These are phyloP conservation scores for Coemansia asiatica DNA, from an alignment of 192 early-diverging fungal genomes.

Conservation along the genomic window DNA sequence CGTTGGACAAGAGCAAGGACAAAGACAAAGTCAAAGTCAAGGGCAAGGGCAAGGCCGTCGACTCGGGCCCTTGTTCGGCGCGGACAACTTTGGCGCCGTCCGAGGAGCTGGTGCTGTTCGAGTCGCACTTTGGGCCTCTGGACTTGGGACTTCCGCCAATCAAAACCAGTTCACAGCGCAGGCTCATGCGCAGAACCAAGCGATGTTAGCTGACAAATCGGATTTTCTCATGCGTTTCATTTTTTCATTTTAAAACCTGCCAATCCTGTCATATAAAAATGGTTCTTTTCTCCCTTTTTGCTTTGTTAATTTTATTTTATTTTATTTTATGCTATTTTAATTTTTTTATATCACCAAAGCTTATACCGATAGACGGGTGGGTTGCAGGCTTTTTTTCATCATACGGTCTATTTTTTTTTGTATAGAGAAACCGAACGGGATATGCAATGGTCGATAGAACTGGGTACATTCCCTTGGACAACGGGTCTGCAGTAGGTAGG, in stretches of 20 bases:
- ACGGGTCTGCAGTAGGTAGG: constrained; percentile 24
- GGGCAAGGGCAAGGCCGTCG: constrained; percentile 23
- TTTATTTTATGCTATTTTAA: background rate
- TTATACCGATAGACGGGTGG: background rate
- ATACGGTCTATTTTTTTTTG: background rate
- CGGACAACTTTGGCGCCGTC: background rate
- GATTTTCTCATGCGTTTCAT: constrained; percentile 1
- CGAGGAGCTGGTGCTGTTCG: constrained; percentile 22
- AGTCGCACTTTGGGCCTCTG: constrained; percentile 49
- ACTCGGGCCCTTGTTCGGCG: background rate
- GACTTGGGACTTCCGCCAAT: constrained; percentile 51
- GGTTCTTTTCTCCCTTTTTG: background rate
- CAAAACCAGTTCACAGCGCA: constrained; percentile 46
- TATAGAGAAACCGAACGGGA: background rate
- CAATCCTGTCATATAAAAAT: background rate
- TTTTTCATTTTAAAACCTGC: constrained; percentile 3
- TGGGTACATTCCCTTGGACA: constrained; percentile 32
- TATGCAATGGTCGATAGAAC: constrained; percentile 27
- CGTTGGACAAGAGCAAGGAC: background rate
- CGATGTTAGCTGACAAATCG: constrained; percentile 6
- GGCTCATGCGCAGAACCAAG: constrained; percentile 38
- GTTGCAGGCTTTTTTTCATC: background rate
- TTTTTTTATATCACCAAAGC: too few species aligned
- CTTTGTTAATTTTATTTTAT: background rate
- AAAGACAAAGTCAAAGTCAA: constrained; percentile 7